A percentile compares a stretch with the other conserved stretches of the same genome.
Evolutionary conservation across 352 stramenopile genomes (phyloP).

Genomic region (Thraustochytrium sp.): DNA sequence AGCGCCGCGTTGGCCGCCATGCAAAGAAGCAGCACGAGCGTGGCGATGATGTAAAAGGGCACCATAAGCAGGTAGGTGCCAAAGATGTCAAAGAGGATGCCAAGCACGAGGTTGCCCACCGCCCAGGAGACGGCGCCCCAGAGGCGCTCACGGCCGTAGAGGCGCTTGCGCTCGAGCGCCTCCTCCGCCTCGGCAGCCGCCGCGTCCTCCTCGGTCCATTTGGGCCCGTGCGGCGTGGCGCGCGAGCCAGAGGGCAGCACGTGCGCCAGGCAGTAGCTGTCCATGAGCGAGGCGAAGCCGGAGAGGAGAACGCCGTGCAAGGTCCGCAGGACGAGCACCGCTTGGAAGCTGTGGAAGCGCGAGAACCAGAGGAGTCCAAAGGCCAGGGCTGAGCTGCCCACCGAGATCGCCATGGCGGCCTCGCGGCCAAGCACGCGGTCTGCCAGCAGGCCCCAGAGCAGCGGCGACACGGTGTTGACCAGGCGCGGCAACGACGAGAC

Average conservation of each 20-base stretch:
- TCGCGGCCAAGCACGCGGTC: background rate
- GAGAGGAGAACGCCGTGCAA: background rate
- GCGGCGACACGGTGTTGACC: background rate
- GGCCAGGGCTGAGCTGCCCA: background rate
- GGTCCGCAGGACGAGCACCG: background rate
- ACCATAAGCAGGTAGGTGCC: background rate
- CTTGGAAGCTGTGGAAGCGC: background rate
- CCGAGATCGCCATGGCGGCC: background rate
- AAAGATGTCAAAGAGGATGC: background rate
- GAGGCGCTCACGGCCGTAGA: background rate
- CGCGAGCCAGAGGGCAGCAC: background rate
- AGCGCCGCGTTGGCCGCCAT: background rate
- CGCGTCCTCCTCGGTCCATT: background rate
- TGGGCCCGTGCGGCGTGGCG: too few species aligned
- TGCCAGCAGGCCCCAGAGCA: slow-evolving; percentile 19
- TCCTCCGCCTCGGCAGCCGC: background rate
- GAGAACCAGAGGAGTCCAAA: background rate
- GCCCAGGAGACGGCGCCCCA: background rate
- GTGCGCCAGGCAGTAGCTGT: slow-evolving; percentile 22
- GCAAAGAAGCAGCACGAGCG: background rate
- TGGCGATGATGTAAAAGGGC: background rate
- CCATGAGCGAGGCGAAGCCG: background rate
- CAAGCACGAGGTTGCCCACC: background rate
- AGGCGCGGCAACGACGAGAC: background rate
- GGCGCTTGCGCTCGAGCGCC: background rate